Evolutionary conservation across 257 asterid species (phyloP), one percentile per base, ranked within the genome.

Genomic region (Solanum ossicruentum): DNA sequence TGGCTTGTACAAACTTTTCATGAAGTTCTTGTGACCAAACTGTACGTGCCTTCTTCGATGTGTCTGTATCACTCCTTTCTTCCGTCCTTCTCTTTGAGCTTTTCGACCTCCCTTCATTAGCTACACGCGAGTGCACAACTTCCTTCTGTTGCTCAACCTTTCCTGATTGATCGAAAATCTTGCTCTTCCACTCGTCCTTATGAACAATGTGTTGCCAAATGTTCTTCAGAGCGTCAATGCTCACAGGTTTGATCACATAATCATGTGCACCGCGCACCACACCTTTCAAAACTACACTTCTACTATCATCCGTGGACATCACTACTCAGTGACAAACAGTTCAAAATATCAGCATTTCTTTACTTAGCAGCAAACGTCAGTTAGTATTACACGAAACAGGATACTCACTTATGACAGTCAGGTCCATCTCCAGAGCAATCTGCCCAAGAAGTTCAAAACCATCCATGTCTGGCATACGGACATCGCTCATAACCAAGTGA

Each of bases 231-330:
- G 98, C 98, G 92, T 95, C 98, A 67, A 97, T 92, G 0, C 98
- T 89, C 18, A 97, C 94, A 0, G 98, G 99, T 87, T 97, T 97
- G 23, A 90, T 95, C 20, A 97, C 95, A 88, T 95, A 95, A 86
- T 95, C 98, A 43, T 94, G 93, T 6, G 99, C 99, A 3, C 99
- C 99, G 7, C 95, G 98, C 8, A 96, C 92, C 7, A 97, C 93
- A 5, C 98, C 98, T 89, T 95, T 97, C 99, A 97, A 92, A 84
- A 94, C 98, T 3, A 95, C 98, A 39, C 84, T 82, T 83, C 89
- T 91, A 89, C 98, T 90, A 72, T 97, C 99, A 52, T 97, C 99
- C 9, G 94, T 98, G 0, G 99, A 97, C 98, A 97, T 97, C 99
- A 97, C 99, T 97, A 65, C 39, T 3, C 63, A 83, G 88, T 20